A percentile compares a stretch with the other conserved stretches of the same genome.
These are phyloP conservation scores for Litsea cubeba DNA, from an alignment of 164 flowering plant species.

Conservation along the genomic window DNA sequence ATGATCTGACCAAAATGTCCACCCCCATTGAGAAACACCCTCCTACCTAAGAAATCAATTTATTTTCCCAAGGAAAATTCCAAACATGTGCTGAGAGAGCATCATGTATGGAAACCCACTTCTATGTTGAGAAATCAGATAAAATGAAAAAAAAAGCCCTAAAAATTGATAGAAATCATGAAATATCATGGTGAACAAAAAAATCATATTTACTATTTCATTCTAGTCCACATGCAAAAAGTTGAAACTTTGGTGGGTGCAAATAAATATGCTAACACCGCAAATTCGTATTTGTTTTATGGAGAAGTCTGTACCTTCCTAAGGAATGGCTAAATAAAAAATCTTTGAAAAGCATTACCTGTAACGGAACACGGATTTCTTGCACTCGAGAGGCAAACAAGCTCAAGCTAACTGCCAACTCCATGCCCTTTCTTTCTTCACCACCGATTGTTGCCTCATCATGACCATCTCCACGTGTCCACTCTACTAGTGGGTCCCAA, in stretches of 20 bases:
- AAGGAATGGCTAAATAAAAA: neutral
- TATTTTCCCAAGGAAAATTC: too few species aligned
- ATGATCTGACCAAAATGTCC: too few species aligned
- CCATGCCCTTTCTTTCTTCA: constrained; percentile 99
- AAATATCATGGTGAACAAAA: too few species aligned
- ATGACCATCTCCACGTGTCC: constrained; percentile 96
- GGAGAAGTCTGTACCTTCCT: neutral
- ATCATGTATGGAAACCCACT: too few species aligned
- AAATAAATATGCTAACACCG: neutral
- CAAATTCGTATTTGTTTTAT: too few species aligned
- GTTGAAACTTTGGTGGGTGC: neutral
- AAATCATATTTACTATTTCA: neutral
- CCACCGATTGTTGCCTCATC: constrained; percentile 98
- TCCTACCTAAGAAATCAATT: too few species aligned
- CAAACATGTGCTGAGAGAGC: too few species aligned
- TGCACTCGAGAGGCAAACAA: constrained; percentile 97
- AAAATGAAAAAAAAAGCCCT: too few species aligned
- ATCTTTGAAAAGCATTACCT: constrained; percentile 42
- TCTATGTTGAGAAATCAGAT: too few species aligned
- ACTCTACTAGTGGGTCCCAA: constrained; percentile 98
- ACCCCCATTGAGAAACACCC: too few species aligned
- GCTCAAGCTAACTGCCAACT: constrained; percentile 96
- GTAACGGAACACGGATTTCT: constrained; percentile 94
- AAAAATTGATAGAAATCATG: too few species aligned
- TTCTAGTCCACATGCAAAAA: neutral